Evolutionary conservation across 768 basidiomycete genomes (phyloP), one percentile per base, ranked within the genome.

Genomic region (Rhodosporidiobolus odoratus): DNA sequence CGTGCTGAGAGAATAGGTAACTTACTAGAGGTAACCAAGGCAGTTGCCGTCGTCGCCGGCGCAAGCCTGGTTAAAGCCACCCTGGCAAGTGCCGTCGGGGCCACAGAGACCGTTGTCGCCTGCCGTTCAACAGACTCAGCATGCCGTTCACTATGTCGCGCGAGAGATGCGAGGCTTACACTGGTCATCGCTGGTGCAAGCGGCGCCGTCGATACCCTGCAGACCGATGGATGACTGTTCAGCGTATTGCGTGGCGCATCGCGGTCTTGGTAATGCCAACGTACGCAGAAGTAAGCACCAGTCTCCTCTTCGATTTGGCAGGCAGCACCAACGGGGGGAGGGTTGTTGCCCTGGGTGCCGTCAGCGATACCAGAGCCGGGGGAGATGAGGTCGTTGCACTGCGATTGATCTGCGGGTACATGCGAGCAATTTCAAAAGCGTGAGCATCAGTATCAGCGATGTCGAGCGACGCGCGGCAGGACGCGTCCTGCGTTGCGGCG

Each of bases 281-380:
- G 23, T 23, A 45, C 52, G 45, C 68, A 69, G 68, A 69, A 69
- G 57, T 63, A 69, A 41, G 68, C 68, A 9, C 62, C 62, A 13
- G 68, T 43, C 40, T 58, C 68, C 37, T 23, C 12, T 45, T 69
- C 12, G 12, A 12, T 17, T n/a, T 50, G 48, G 48, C 48, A 50
- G 43, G 43, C 43, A 45, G 43, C 23, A 23, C 43, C 30, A 62
- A 27, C 37, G 37, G 67, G 67, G 61, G 40, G 40, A 32, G 23
- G n/a, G 19, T 56, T 35, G 62, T 68, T 62, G 47, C 67, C 67
- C 47, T 59, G 58, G 38, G 30, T 50, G 38, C 43, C 38, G 48
- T 38, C n/a, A 45, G 53, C 25, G 21, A 1, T 3, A 58, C 32
- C 15, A n/a, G 57, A 57, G 27, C 66, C 66, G 32, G 66, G 59